A percentile compares a stretch with the other conserved stretches of the same genome.
Evolutionary conservation across 306 rosid species (phyloP).

Genomic region (Styphnolobium japonicum): DNA sequence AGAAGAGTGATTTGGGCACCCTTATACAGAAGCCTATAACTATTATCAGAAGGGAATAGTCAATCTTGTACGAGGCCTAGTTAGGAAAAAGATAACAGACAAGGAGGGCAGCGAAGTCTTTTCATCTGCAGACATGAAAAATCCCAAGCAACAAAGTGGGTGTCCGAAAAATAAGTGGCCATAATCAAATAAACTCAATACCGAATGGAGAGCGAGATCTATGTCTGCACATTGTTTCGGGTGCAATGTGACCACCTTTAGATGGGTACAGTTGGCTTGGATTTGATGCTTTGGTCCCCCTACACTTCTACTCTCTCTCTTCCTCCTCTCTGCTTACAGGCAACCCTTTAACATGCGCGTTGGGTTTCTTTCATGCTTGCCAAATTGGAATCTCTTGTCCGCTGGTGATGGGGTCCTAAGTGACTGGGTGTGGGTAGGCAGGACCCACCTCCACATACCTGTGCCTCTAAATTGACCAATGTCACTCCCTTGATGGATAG

Average conservation of each 20-base stretch:
- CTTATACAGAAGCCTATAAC: background rate
- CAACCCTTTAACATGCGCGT: constrained; percentile 60
- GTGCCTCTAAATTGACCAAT: constrained; percentile 26
- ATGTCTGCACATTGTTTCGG: constrained; percentile 54
- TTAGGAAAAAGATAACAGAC: background rate
- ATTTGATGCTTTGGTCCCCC: constrained; percentile 69
- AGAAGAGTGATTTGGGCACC: background rate
- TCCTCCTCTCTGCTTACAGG: background rate
- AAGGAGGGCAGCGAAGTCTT: background rate
- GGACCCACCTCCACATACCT: constrained; percentile 42
- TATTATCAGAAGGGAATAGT: background rate
- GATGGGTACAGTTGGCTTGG: constrained; percentile 55
- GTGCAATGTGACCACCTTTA: constrained; percentile 40
- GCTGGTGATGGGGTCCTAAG: constrained; percentile 33
- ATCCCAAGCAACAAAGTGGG: constrained; percentile 12
- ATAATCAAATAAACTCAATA: background rate
- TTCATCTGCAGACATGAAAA: constrained; percentile 1
- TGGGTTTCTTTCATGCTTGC: constrained; percentile 71
- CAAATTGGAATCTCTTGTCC: constrained; percentile 64
- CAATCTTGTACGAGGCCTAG: background rate
- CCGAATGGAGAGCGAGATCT: constrained; percentile 45
- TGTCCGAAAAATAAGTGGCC: constrained; percentile 22
- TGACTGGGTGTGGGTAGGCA: constrained; percentile 21
- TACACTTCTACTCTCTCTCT: constrained; percentile 6
- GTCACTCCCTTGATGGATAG: background rate